Base-by-base conservation (phyloP, 1,284 basidiomycete species). In the Naganishia sp. region DNA sequence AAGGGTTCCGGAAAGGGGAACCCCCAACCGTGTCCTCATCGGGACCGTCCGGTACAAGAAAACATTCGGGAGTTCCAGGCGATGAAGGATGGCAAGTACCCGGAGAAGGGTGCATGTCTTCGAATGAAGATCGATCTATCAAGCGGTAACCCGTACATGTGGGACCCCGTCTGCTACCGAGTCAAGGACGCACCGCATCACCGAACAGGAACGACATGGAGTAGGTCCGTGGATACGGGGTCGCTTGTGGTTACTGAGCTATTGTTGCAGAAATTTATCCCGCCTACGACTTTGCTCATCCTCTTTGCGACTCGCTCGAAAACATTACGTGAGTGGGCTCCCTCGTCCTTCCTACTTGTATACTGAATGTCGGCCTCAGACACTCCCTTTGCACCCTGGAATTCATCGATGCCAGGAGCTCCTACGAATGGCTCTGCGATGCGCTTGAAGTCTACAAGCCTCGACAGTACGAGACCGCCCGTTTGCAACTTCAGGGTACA, bases 341-440 rank as follows among this genome's bases (percentile, higher is more conserved):
- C 23, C 56, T 53, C 11, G 6, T 10, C 15, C 45, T 25, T 25
- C 13, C 9, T 15, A n/a, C 28, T 61, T 42, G 56, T 63, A 21
- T n/a, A 54, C 70, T 31, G 10, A 45, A 7, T 7, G 13, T 39
- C 42, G 23, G 33, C 33, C 42, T 54, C 70, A 96, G 93, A 45
- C 96, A 99, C 83, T 99, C 96, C 3, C 84, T 99, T 21, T 99
- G 96, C 78, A 99, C 96, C 1, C 88, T 87, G 48, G 96, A 99
- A 78, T 99, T 99, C 78, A 88, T 98, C 72, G 87, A 89, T n/a
- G 93, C 94, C 10, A 89, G 96, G 64, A 91, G 94, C 75, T 96
- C 94, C 0, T 99, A 99, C 79, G 96, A 99, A 75, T 99, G 96
- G 96, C 85, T 99, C 16, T 99, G 96, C 76, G 95, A 99, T 76